Evolutionary conservation across 495 filamentous ascomycete species (phyloP).

Genomic region (Clavariopsis aquatica): DNA sequence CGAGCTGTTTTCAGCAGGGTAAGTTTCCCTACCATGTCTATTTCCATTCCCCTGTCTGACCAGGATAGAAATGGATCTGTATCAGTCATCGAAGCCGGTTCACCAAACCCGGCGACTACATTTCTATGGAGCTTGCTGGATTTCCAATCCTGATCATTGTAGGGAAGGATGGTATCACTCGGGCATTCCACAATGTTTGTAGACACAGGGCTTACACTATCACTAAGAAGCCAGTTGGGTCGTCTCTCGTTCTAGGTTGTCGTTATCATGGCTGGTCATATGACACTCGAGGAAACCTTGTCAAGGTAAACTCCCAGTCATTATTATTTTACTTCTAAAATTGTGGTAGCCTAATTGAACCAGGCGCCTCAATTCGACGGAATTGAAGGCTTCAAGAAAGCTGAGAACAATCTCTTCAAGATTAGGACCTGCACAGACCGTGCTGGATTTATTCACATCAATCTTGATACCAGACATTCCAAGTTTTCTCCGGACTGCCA

Average conservation of each 20-base stretch:
- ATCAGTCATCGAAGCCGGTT: slow-evolving; percentile 33
- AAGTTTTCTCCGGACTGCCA: slow-evolving; percentile 12
- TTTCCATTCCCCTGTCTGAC: slow-evolving; percentile 7
- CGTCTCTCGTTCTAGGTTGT: slow-evolving; percentile 35
- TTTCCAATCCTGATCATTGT: slow-evolving; percentile 37
- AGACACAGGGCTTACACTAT: slow-evolving; percentile 38
- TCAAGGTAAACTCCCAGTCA: neutral
- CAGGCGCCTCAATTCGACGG: slow-evolving; percentile 39
- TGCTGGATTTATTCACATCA: slow-evolving; percentile 36
- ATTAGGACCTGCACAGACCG: slow-evolving; percentile 31
- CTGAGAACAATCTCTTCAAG: slow-evolving; percentile 33
- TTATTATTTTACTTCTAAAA: neutral
- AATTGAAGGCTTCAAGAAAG: slow-evolving; percentile 35
- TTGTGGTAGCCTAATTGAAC: neutral
- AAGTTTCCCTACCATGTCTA: neutral
- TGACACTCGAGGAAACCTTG: slow-evolving; percentile 30
- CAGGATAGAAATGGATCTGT: slow-evolving; percentile 30
- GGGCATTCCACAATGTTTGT: slow-evolving; percentile 41
- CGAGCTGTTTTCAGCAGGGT: slow-evolving; percentile 40
- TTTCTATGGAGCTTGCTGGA: slow-evolving; percentile 26
- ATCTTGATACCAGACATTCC: slow-evolving; percentile 26
- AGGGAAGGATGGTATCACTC: slow-evolving; percentile 32
- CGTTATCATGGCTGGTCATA: slow-evolving; percentile 41
- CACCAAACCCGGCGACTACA: slow-evolving; percentile 36
- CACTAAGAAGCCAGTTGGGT: slow-evolving; percentile 31